phyloP scores from a whole-genome alignment of 495 filamentous ascomycete genomes.

The Articulospora tetracladia region DNA sequence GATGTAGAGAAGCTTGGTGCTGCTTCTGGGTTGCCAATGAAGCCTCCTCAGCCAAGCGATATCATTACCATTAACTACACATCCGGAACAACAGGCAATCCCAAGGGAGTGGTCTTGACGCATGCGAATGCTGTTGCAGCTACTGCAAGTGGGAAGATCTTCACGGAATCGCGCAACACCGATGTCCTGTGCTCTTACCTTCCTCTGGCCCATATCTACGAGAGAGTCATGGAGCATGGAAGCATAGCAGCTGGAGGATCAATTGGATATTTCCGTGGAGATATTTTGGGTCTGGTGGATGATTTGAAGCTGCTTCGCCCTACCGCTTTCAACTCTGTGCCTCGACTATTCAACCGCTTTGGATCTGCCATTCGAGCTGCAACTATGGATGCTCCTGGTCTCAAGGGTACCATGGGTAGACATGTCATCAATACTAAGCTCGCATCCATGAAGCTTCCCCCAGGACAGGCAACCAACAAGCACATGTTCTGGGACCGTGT shows the following conservation, averaged over 20 bases:
- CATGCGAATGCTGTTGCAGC: slow-evolving; percentile 79
- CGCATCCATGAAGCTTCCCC: slow-evolving; percentile 66
- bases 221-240: slow-evolving; percentile 75
- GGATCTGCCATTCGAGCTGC: slow-evolving; percentile 71
- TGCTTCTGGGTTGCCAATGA: slow-evolving; percentile 58
- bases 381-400: slow-evolving; percentile 72
- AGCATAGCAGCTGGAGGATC: slow-evolving; percentile 66
- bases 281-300: slow-evolving; percentile 82
- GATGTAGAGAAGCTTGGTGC: slow-evolving; percentile 76
- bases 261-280: slow-evolving; percentile 95
- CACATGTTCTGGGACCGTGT: slow-evolving; percentile 89
- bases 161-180: slow-evolving; percentile 40
- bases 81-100: slow-evolving; percentile 89
- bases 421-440: slow-evolving; percentile 77
- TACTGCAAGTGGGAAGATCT: slow-evolving; percentile 50
- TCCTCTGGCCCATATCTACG: slow-evolving; percentile 92
- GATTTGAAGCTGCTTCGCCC: slow-evolving; percentile 86
- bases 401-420: slow-evolving; percentile 79
- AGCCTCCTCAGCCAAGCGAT: slow-evolving; percentile 69
- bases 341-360: slow-evolving; percentile 90
- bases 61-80: slow-evolving; percentile 97
- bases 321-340: slow-evolving; percentile 82
- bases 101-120: slow-evolving; percentile 88
- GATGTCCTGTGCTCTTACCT: slow-evolving; percentile 82
- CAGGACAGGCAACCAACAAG: slow-evolving; percentile 68